Evolutionary conservation across 495 filamentous ascomycete genomes (phyloP), one percentile per base, ranked within the genome.

Genomic region (Aspergillus olivimuriae): DNA sequence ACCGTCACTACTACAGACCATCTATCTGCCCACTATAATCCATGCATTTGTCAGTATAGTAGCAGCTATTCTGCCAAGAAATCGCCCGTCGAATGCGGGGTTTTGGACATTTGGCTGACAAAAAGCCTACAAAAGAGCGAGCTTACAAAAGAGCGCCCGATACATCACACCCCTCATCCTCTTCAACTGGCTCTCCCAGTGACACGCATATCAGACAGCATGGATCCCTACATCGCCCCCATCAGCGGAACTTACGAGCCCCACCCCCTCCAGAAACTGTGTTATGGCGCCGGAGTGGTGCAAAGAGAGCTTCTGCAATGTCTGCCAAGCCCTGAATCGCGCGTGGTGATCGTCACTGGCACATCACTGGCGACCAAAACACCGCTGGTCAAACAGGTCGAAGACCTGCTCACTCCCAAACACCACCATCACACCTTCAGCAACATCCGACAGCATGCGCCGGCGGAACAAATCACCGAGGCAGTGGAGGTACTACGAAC

Each of bases 301-400:
- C 6, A 5, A 5, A 28, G 11, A 28, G 24, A 28, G 11, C 24
- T 28, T 11, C 24, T 28, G 6, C 24, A 28, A 5, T 28, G 24
- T 11, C 24, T 28, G 6, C 24, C 24, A 5, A 28, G 24, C 24
- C 24, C 24, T 11, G 24, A 28, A 28, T 28, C 24, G 5, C 11
- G 24, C 24, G 41, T 16, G 19, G 31, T 44, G 2, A 36, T 44
- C 41, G 33, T 44, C 12, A 44, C 41, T n/a, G 32, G 20, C 15
- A 44, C 26, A 8, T 44, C 41, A n/a, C 7, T 44, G 11, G 12
- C n/a, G 17, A 44, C 19, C 18, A 44, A 44, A 36, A 36, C 41
- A n/a, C 32, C 41, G 4, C 41, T 44, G 1, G n/a, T 44, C 31
- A 15, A 34, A 24, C 19, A 36, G 17, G 24, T 36, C 6, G 41